Conservation (phyloP, 352 stramenopile species). For the Halophytophthora polymorphica region DNA sequence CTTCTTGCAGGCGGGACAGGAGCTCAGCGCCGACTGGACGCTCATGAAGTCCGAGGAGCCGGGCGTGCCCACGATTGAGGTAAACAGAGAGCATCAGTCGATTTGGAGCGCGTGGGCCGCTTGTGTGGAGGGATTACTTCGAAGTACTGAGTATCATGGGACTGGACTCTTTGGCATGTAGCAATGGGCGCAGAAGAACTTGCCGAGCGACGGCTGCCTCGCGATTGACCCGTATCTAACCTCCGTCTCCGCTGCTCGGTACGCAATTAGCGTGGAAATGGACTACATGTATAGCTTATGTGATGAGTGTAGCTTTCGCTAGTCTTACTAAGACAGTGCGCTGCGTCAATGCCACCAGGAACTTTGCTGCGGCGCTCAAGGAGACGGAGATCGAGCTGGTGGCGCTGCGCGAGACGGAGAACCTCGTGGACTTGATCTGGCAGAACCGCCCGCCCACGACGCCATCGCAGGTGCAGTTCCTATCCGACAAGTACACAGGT, state of each 20-base stretch:
- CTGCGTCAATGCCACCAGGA: constrained; percentile 22
- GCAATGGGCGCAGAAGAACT: constrained; percentile 72
- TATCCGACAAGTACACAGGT: constrained; percentile 93
- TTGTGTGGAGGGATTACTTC: not conserved
- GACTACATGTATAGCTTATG: not conserved
- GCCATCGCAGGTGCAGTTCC: constrained; percentile 87
- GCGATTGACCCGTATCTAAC: constrained; percentile 96
- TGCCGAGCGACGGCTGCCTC: constrained; percentile 65
- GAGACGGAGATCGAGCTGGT: constrained; percentile 72
- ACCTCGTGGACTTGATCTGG: constrained; percentile 97
- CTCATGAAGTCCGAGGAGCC: constrained; percentile 95
- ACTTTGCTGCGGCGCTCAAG: constrained; percentile 61
- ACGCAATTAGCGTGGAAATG: constrained; percentile 1
- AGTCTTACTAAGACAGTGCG: not conserved
- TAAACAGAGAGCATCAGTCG: constrained; percentile 42
- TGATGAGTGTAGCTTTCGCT: not conserved
- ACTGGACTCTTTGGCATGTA: constrained; percentile 16
- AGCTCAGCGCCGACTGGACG: constrained; percentile 92
- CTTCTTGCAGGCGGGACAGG: constrained; percentile 94
- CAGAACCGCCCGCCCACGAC: constrained; percentile 60
- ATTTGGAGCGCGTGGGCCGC: too few relatives aligned
- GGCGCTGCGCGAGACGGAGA: constrained; percentile 73
- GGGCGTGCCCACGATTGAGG: constrained; percentile 89
- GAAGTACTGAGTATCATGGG: not conserved
- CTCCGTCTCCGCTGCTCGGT: constrained; percentile 82